These are phyloP conservation scores for Yueomyces sp. DNA, from an alignment of 805 yeast species.

Conservation along the genomic window DNA sequence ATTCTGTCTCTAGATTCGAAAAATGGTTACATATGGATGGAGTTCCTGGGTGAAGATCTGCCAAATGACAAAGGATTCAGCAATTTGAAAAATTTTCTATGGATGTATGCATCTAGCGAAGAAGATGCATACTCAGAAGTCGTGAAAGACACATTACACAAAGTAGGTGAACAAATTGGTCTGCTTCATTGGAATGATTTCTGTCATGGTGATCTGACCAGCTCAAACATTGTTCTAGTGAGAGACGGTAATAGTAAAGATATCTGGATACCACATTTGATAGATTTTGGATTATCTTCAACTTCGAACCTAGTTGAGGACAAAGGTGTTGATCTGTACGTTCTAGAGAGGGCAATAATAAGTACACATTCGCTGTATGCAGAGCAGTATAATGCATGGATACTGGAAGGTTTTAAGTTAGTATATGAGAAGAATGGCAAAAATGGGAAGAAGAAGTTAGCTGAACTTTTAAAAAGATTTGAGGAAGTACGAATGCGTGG, in stretches of 20 bases:
- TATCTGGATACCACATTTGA: slow-evolving; percentile 41
- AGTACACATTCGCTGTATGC: slow-evolving; percentile 82
- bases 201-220: slow-evolving; percentile 89
- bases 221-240: slow-evolving; percentile 65
- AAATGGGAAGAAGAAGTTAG: slow-evolving; percentile 27
- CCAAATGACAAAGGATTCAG: slow-evolving; percentile 38
- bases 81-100: slow-evolving; percentile 59
- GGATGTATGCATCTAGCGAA: slow-evolving; percentile 36
- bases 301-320: slow-evolving; percentile 71
- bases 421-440: slow-evolving; percentile 23
- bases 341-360: slow-evolving; percentile 77
- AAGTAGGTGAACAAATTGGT: slow-evolving; percentile 59
- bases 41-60: slow-evolving; percentile 46
- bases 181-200: slow-evolving; percentile 61
- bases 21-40: slow-evolving; percentile 85
- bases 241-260: slow-evolving; percentile 7
- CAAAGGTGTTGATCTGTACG: slow-evolving; percentile 94
- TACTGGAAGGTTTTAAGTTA: slow-evolving; percentile 53
- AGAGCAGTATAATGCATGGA: slow-evolving; percentile 49
- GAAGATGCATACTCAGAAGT: slow-evolving; percentile 21
- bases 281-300: slow-evolving; percentile 86
- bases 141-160: slow-evolving; percentile 32
- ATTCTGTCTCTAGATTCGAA: slow-evolving; percentile 63
- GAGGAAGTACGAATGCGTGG: slow-evolving; percentile 86
- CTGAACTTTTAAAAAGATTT: slow-evolving; percentile 49